Evolutionary conservation across 2,329 filamentous ascomycete genomes (phyloP).

Genomic region (Plenodomus tracheiphilus): DNA sequence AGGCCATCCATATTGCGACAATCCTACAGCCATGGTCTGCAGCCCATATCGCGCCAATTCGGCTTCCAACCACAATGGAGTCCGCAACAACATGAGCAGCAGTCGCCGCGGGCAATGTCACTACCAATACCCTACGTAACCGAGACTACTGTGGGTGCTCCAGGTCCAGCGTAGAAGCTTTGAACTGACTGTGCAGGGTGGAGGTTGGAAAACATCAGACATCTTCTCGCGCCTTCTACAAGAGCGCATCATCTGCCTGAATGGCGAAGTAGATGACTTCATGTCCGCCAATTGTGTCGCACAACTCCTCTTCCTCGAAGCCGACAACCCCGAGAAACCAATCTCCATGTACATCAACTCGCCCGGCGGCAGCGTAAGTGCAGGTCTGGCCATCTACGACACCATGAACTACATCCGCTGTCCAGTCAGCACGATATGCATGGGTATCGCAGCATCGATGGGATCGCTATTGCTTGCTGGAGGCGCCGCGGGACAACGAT

Average conservation of each 20-base stretch:
- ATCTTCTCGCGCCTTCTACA: constrained; percentile 54
- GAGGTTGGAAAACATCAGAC: constrained; percentile 56
- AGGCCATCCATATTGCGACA: constrained; percentile 19
- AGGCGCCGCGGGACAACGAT: constrained; percentile 81
- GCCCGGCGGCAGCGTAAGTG: constrained; percentile 88
- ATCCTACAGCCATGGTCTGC: constrained; percentile 15
- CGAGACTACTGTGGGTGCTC: constrained; percentile 50
- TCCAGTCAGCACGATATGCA: constrained; percentile 90
- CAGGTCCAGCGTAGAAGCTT: neutral
- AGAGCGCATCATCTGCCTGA: constrained; percentile 92
- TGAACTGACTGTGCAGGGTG: constrained; percentile 48
- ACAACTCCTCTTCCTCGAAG: constrained; percentile 96
- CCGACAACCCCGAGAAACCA: constrained; percentile 89
- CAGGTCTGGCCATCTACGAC: constrained; percentile 88
- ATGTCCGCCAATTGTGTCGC: constrained; percentile 93
- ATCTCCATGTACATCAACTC: constrained; percentile 99
- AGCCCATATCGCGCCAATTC: constrained; percentile 30
- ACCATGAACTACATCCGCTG: constrained; percentile 97
- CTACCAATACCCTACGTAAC: constrained; percentile 56
- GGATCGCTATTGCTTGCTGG: constrained; percentile 85
- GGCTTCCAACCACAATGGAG: constrained; percentile 27
- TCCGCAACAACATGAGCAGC: constrained; percentile 20
- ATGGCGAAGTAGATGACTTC: constrained; percentile 86
- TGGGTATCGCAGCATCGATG: constrained; percentile 95
- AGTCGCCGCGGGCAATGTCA: constrained; percentile 41